These are phyloP conservation scores for Colletotrichum theobromicola DNA, from an alignment of 2,329 filamentous ascomycete species.

Conservation along the genomic window DNA sequence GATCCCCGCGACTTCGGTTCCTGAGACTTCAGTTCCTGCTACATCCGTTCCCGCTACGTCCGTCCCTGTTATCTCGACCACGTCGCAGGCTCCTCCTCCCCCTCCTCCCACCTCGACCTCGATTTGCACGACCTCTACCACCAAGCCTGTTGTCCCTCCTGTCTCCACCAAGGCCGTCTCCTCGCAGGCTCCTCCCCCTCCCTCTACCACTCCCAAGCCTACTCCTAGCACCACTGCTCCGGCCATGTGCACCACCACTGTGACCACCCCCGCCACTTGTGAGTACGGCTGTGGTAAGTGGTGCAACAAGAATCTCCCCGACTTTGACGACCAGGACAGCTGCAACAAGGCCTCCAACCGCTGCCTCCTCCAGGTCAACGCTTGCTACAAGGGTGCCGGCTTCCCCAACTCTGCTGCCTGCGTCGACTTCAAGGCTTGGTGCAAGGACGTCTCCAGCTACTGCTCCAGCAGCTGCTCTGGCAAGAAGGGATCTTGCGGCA, in stretches of 20 bases:
- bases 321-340: constrained; percentile 46
- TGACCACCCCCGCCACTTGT: constrained; percentile 50
- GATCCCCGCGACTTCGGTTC: not conserved
- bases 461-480: constrained; percentile 42
- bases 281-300: constrained; percentile 61
- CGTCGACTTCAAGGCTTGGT: constrained; percentile 57
- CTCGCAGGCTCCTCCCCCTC: not conserved
- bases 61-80: constrained; percentile 10
- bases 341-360: constrained; percentile 49
- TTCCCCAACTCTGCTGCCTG: constrained; percentile 53
- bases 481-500: constrained; percentile 41
- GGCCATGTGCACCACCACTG: constrained; percentile 53
- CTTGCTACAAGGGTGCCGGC: constrained; percentile 57
- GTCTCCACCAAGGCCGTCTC: not conserved
- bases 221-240: constrained; percentile 38
- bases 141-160: constrained; percentile 11
- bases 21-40: not conserved
- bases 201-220: constrained; percentile 23
- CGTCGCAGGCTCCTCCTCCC: constrained; percentile 20
- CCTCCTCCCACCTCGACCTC: constrained; percentile 21
- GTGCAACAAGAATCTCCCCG: constrained; percentile 55
- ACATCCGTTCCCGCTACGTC: constrained; percentile 7
- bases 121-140: constrained; percentile 4
- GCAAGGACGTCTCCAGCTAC: constrained; percentile 47
- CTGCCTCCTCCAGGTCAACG: constrained; percentile 51